These are phyloP conservation scores for Fusarium euwallaceae DNA, from an alignment of 2,329 filamentous ascomycete genomes.

Conservation along the genomic window DNA sequence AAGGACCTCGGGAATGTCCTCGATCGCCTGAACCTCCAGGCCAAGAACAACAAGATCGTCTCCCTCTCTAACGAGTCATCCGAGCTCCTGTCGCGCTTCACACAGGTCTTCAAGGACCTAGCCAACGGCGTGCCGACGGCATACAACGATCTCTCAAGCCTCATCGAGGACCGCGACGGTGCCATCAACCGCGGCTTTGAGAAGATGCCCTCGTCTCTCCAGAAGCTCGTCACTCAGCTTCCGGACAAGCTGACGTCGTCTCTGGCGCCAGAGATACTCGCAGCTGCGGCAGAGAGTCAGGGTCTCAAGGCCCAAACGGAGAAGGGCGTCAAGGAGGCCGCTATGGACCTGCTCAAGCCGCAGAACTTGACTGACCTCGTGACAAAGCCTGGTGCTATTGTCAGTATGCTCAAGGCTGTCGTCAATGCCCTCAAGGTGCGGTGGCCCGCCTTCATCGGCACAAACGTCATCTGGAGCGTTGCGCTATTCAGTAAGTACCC, in stretches of 20 bases:
- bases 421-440: conserved; percentile 87
- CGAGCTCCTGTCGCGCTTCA: conserved; percentile 86
- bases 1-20: conserved; percentile 86
- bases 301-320: conserved; percentile 69
- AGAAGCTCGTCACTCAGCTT: conserved; percentile 87
- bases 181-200: conserved; percentile 72
- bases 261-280: conserved; percentile 85
- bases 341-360: conserved; percentile 76
- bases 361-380: conserved; percentile 83
- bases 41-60: conserved; percentile 88
- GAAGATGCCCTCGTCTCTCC: conserved; percentile 80
- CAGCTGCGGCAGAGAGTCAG: conserved; percentile 81
- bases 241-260: conserved; percentile 83
- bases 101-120: conserved; percentile 90
- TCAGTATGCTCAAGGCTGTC: conserved; percentile 88
- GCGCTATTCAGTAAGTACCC: conserved; percentile 81
- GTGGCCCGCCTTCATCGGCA: conserved; percentile 92
- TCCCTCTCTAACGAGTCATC: conserved; percentile 87
- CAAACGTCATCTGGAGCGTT: conserved; percentile 91
- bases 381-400: conserved; percentile 88
- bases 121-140: conserved; percentile 94
- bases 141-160: conserved; percentile 82
- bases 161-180: conserved; percentile 73
- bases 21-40: conserved; percentile 85
- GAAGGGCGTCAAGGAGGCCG: conserved; percentile 71